Percentiles rank a stretch among this genome's conserved stretches.
These are phyloP conservation scores for Schrenkiella parvula DNA, from an alignment of 345 rosid genomes.

Conservation along the genomic window DNA sequence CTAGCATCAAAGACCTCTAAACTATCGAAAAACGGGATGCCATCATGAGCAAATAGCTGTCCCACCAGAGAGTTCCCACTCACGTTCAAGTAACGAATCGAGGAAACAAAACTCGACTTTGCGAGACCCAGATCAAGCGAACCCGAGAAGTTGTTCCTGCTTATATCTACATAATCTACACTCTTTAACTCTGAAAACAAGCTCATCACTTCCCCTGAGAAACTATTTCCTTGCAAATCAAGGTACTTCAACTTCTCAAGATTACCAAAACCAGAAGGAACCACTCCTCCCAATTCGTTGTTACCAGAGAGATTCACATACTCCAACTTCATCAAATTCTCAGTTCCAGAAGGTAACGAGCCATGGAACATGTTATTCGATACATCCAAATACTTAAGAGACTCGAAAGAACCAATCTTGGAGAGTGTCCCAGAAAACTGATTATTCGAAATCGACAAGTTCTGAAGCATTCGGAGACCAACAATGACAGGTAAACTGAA, in stretches of 20 bases:
- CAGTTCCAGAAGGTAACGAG: constrained; percentile 45
- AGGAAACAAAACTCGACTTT: constrained; percentile 59
- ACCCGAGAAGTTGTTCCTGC: constrained; percentile 71
- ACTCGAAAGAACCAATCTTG: constrained; percentile 44
- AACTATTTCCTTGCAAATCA: constrained; percentile 58
- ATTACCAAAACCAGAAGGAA: constrained; percentile 48
- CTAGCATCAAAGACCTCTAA: constrained; percentile 90
- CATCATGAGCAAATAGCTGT: constrained; percentile 71
- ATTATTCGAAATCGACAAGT: constrained; percentile 63
- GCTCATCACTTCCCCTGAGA: constrained; percentile 67
- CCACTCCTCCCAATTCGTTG: constrained; percentile 42
- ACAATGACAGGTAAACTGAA: constrained; percentile 57
- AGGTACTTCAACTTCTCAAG: constrained; percentile 54
- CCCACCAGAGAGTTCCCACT: constrained; percentile 63
- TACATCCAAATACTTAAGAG: constrained; percentile 56
- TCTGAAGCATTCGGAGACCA: constrained; percentile 52
- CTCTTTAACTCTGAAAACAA: constrained; percentile 49
- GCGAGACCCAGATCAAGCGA: constrained; percentile 70
- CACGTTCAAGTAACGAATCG: constrained; percentile 53
- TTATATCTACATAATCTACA: constrained; percentile 55
- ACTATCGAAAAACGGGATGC: constrained; percentile 75
- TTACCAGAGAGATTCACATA: constrained; percentile 58
- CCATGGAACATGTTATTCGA: constrained; percentile 58
- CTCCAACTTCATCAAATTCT: constrained; percentile 39
- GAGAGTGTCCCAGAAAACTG: constrained; percentile 66